A percentile compares a stretch with the other conserved stretches of the same genome.
These are phyloP conservation scores for Paramecium octaurelia DNA, from an alignment of 73 alveolate species.

Conservation along the genomic window DNA sequence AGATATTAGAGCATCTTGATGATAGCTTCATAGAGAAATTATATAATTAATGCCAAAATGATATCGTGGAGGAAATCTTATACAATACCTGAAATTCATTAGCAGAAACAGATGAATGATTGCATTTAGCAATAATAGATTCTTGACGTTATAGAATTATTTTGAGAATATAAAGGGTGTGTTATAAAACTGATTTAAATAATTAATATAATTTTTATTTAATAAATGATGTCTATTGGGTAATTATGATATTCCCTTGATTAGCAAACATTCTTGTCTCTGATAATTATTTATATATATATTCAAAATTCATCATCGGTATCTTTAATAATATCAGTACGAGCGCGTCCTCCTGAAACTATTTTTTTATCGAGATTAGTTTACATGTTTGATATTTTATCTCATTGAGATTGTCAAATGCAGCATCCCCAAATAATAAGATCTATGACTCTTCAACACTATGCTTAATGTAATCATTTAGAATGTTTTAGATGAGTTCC, in stretches of 20 bases:
- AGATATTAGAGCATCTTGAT: too few species aligned
- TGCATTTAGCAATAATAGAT: background rate
- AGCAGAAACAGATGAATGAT: background rate
- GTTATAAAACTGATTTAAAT: background rate
- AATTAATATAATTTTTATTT: background rate
- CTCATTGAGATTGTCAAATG: constrained; percentile 41
- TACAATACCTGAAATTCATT: background rate
- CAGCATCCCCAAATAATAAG: constrained; percentile 52
- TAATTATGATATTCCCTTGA: background rate
- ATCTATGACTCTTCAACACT: constrained; percentile 45
- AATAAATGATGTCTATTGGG: constrained; percentile 37
- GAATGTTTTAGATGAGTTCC: constrained; percentile 23
- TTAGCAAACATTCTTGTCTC: background rate
- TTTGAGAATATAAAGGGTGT: background rate
- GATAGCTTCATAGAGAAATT: too few species aligned
- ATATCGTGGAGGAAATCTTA: too few species aligned
- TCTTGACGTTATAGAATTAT: background rate
- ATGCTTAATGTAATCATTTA: constrained; percentile 35
- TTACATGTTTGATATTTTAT: background rate
- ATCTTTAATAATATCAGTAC: background rate
- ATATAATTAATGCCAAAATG: too few species aligned
- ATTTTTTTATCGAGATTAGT: too few species aligned
- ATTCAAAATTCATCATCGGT: background rate
- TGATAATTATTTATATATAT: background rate
- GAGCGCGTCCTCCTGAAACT: background rate